Conservation (phyloP, 1,284 basidiomycete species). For the Leccinum insolens region DNA sequence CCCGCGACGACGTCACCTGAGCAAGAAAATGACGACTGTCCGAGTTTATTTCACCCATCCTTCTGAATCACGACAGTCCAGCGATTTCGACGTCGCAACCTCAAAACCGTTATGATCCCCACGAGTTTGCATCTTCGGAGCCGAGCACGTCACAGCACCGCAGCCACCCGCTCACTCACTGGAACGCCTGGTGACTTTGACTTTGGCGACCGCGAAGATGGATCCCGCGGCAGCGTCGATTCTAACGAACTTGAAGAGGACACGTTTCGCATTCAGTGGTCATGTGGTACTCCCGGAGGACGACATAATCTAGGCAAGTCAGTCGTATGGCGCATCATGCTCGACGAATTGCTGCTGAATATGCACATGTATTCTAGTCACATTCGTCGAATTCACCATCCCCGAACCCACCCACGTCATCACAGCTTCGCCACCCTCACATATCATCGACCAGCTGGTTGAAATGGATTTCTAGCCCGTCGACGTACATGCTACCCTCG, state of each 20-base stretch:
- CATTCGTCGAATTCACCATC: constrained; percentile 15
- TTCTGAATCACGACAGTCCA: constrained; percentile 14
- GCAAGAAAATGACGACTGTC: background rate
- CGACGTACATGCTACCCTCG: constrained; percentile 74
- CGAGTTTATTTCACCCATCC: constrained; percentile 28
- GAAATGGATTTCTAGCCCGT: constrained; percentile 90
- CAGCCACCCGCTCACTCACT: constrained; percentile 33
- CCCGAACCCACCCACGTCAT: constrained; percentile 9
- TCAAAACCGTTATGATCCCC: constrained; percentile 47
- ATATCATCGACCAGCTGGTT: constrained; percentile 86
- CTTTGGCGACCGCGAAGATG: constrained; percentile 61
- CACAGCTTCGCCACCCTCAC: constrained; percentile 78
- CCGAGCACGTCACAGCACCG: constrained; percentile 31
- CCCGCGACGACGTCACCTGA: constrained; percentile 6
- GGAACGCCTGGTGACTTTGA: constrained; percentile 58
- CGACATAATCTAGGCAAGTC: constrained; percentile 64
- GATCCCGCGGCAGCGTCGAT: constrained; percentile 34
- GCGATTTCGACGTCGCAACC: constrained; percentile 9
- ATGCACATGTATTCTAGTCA: constrained; percentile 9
- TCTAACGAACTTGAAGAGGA: constrained; percentile 39
- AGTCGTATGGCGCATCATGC: constrained; percentile 32
- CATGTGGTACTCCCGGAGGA: constrained; percentile 41
- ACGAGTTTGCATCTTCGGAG: constrained; percentile 41
- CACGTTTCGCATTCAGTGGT: constrained; percentile 28
- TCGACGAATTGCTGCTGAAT: background rate